Percentiles rank a stretch among this genome's conserved stretches.
These are phyloP conservation scores for Oehlia diaphana DNA, from an alignment of 192 early-diverging fungal genomes.

Conservation along the genomic window DNA sequence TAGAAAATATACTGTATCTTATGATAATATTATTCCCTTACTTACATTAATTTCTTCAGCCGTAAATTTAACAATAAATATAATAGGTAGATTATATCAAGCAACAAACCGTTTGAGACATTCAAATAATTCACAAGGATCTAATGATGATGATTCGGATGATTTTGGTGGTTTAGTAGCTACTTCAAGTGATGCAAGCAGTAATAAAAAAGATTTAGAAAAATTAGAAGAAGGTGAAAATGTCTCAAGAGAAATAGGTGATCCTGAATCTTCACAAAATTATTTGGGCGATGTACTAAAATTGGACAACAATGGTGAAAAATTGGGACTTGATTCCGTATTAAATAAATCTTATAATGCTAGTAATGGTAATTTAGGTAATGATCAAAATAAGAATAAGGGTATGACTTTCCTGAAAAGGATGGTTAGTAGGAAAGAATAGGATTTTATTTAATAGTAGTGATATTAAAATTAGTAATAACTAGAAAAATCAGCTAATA, in stretches of 20 bases:
- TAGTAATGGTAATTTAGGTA: neutral
- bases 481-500: no score
- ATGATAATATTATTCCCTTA: constrained; percentile 20
- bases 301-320: neutral
- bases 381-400: neutral
- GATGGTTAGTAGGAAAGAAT: neutral
- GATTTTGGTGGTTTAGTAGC: neutral
- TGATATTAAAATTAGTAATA: no score
- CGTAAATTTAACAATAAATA: neutral
- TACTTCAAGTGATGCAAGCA: neutral
- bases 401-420: neutral
- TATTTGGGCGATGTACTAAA: neutral
- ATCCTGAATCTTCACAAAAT: neutral
- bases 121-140: no score
- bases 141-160: neutral
- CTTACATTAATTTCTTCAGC: neutral
- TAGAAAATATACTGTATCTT: neutral
- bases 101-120: neutral
- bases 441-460: neutral
- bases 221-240: neutral
- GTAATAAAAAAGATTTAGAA: no score
- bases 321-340: no score
- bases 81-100: constrained; percentile 7
- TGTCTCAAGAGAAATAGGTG: neutral
- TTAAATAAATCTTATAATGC: neutral